Evolutionary conservation across 257 asterid species (phyloP), one percentile per base, ranked within the genome.

Genomic region (Fraxinus americana): DNA sequence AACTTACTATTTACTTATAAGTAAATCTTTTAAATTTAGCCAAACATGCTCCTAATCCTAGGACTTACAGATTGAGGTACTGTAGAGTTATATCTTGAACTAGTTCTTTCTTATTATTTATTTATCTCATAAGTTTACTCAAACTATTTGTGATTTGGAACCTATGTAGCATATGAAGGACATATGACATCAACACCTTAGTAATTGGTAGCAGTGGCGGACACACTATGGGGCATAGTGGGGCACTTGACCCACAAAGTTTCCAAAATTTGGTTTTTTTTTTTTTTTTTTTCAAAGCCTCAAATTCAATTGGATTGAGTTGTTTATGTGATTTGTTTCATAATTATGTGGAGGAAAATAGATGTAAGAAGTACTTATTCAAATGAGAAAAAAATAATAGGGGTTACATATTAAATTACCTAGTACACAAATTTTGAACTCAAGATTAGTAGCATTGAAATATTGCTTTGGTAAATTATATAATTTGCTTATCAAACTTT

Each of bases 101-200:
- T 41, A 36, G 41, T 36, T 36, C 9, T 36, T 36, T 32, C 35
- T 32, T 32, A 32, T 32, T 32, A 32, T 32, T 32, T 32, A 32
- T 32, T 32, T 32, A 4, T 32, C 35, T 32, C 68, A 25, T 25
- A 30, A 17, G 35, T 3, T 32, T 32, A 32, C 17, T n/a, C 27
- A 25, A 75, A 36, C 70, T 72, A 21, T 71, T 81, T 93, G 97
- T 36, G 99, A 96, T 81, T 77, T 96, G 94, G 98, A 96, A 88
- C 99, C 99, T 0, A 92, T 96, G 63, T 93, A 89, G 30, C 30
- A 29, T 29, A 29, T 29, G 30, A 30, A 2, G 34, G 3, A 30
- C 97, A 0, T 96, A 91, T 27, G 98, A 96, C 88, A 96, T 96
- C 81, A 92, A 96, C 88, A 91, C 98, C 3, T 81, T 96, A 57